A percentile compares a stretch with the other conserved stretches of the same genome.
Evolutionary conservation across 345 rosid species (phyloP).

Genomic region (Eucalyptus marginata): DNA sequence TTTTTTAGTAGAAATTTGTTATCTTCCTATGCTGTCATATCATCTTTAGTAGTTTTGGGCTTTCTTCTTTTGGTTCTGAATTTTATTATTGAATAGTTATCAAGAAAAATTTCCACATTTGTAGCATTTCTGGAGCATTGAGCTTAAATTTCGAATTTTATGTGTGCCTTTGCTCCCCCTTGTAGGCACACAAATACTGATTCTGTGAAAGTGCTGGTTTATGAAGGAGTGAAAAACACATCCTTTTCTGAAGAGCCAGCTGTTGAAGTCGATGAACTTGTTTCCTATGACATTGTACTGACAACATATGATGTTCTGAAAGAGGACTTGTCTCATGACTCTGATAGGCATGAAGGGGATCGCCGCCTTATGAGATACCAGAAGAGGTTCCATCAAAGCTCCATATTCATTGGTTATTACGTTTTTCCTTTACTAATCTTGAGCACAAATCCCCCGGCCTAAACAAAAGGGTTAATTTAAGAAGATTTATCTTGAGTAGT

Average conservation of each 20-base stretch:
- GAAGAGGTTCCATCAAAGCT: constrained; percentile 47
- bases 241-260: constrained; percentile 45
- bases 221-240: constrained; percentile 72
- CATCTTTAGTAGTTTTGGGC: not conserved
- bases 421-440: not conserved
- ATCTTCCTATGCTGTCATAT: not conserved
- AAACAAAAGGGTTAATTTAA: not conserved
- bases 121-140: not conserved
- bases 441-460: not conserved
- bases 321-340: constrained; percentile 92
- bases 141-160: constrained; percentile 1
- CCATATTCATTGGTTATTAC: not conserved
- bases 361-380: constrained; percentile 79
- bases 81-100: not conserved
- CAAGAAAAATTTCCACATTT: not conserved
- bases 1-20: not conserved
- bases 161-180: not conserved
- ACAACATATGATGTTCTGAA: constrained; percentile 94
- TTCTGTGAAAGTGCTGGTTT: constrained; percentile 55
- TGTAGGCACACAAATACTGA: constrained; percentile 80
- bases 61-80: not conserved
- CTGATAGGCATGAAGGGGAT: constrained; percentile 92
- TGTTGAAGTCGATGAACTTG: constrained; percentile 51
- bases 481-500: not conserved
- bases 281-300: constrained; percentile 66